These are phyloP conservation scores for Mycena metata DNA, from an alignment of 768 basidiomycete species.

Conservation along the genomic window DNA sequence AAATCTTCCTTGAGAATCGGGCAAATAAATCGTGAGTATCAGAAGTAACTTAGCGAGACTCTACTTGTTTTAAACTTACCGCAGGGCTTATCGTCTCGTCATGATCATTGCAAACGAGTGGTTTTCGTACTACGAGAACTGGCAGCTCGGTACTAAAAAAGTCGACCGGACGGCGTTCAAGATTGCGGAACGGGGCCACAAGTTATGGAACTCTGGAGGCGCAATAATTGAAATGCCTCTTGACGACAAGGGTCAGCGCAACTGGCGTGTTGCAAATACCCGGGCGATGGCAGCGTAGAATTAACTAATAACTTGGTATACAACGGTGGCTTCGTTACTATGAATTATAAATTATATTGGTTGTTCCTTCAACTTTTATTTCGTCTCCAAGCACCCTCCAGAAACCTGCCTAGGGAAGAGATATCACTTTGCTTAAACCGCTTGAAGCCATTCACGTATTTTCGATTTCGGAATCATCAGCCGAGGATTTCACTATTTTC, in stretches of 20 bases:
- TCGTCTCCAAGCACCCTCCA: no score
- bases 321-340: no score
- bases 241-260: neutral
- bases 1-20: slow-evolving; percentile 34
- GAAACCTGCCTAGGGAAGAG: no score
- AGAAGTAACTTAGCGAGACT: no score
- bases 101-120: slow-evolving; percentile 31
- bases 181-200: slow-evolving; percentile 17
- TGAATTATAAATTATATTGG: no score
- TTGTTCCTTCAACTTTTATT: no score
- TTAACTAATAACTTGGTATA: no score
- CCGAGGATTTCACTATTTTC: no score
- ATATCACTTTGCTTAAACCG: no score
- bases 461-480: no score
- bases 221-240: neutral
- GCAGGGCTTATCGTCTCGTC: slow-evolving; percentile 26
- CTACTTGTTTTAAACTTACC: neutral
- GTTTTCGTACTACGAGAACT: slow-evolving; percentile 29
- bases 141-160: slow-evolving; percentile 14
- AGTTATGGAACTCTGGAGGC: slow-evolving; percentile 16
- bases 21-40: slow-evolving; percentile 29
- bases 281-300: no score
- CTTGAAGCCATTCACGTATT: no score
- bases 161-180: slow-evolving; percentile 18
- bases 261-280: slow-evolving; percentile 14